Conservation (phyloP, 2,329 filamentous ascomycete genomes). For the Aplosporella prunicola region DNA sequence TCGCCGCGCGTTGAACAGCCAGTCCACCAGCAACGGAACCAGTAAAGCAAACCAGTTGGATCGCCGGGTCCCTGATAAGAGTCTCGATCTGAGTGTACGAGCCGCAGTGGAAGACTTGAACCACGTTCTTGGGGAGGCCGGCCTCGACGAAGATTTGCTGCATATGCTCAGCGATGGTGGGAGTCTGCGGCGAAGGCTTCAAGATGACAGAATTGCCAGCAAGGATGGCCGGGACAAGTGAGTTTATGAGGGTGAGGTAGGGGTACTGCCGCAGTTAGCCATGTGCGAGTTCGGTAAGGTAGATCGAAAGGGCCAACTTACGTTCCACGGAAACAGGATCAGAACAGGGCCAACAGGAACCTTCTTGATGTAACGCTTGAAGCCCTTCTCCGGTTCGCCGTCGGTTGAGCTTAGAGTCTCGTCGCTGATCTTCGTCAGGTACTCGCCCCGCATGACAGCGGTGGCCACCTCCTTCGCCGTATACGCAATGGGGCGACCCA, state of each 20-base stretch:
- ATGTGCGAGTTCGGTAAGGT: constrained; percentile 15
- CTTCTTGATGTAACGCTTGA: constrained; percentile 83
- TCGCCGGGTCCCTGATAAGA: constrained; percentile 65
- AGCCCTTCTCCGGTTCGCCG: constrained; percentile 76
- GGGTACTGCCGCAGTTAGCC: constrained; percentile 57
- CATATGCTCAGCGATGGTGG: constrained; percentile 80
- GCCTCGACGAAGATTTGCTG: constrained; percentile 67
- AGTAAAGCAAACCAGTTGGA: constrained; percentile 83
- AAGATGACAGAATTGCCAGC: constrained; percentile 85
- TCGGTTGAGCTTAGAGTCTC: constrained; percentile 70
- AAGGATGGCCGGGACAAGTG: constrained; percentile 80
- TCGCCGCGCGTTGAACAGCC: constrained; percentile 17
- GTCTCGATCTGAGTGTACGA: constrained; percentile 67
- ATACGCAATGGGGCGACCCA: constrained; percentile 88
- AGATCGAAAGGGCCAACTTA: constrained; percentile 39
- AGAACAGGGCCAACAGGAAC: constrained; percentile 79
- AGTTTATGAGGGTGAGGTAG: constrained; percentile 88
- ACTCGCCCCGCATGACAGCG: constrained; percentile 75
- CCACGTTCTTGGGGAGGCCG: constrained; percentile 70
- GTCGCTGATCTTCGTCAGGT: constrained; percentile 73
- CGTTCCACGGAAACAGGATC: constrained; percentile 93
- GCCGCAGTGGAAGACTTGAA: constrained; percentile 89
- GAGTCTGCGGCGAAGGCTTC: constrained; percentile 91
- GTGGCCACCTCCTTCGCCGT: constrained; percentile 75
- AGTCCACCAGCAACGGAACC: constrained; percentile 62